Conservation (phyloP, 768 basidiomycete species). For the Suillus variegatus region DNA sequence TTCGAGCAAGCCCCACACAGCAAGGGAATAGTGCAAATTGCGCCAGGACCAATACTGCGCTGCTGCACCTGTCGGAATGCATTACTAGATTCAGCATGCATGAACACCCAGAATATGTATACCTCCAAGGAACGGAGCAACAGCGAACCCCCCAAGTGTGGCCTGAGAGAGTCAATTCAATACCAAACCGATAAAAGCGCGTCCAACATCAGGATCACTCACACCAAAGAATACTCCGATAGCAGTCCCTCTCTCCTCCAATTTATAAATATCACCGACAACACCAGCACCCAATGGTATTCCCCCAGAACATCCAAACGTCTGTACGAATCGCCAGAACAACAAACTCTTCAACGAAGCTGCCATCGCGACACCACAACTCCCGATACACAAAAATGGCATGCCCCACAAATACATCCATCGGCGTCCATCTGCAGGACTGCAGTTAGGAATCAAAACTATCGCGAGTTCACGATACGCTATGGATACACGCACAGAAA, state of each 20-base stretch:
- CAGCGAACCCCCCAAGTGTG: slow-evolving; percentile 56
- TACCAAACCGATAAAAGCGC: neutral
- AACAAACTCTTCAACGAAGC: slow-evolving; percentile 48
- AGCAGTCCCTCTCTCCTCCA: slow-evolving; percentile 61
- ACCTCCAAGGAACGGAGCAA: slow-evolving; percentile 64
- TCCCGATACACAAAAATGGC: slow-evolving; percentile 59
- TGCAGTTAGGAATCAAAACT: slow-evolving; percentile 2
- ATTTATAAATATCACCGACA: slow-evolving; percentile 65
- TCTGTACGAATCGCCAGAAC: slow-evolving; percentile 65
- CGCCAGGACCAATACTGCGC: slow-evolving; percentile 72
- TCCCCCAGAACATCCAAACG: slow-evolving; percentile 60
- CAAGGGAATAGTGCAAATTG: slow-evolving; percentile 50
- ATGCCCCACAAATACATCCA: slow-evolving; percentile 58
- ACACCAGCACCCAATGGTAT: slow-evolving; percentile 58
- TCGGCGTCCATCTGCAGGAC: slow-evolving; percentile 59
- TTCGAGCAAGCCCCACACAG: slow-evolving; percentile 39
- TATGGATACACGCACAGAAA: slow-evolving; percentile 41
- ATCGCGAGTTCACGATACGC: neutral
- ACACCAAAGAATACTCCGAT: slow-evolving; percentile 63
- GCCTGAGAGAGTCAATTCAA: slow-evolving; percentile 30
- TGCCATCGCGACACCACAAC: slow-evolving; percentile 58
- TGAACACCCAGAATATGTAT: neutral
- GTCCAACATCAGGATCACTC: slow-evolving; percentile 18
- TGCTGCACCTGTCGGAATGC: slow-evolving; percentile 37
- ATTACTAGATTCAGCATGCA: neutral